A percentile compares a stretch with the other conserved stretches of the same genome.
Evolutionary conservation across 1,284 basidiomycete species (phyloP).

Genomic region (Lignosus rhinocerotis): DNA sequence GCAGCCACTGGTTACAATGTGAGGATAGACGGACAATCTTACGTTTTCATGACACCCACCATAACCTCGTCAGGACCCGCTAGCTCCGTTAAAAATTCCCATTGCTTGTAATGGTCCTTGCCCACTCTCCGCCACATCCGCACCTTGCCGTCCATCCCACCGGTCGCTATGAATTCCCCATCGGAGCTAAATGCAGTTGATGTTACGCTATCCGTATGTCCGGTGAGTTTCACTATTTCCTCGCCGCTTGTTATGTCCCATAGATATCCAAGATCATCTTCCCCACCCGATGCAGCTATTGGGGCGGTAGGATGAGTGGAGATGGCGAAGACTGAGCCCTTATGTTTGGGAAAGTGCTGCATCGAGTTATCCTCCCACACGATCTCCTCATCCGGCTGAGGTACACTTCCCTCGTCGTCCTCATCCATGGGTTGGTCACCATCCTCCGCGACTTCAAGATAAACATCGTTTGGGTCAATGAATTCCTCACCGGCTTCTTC

Average conservation of each 20-base stretch:
- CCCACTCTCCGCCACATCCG: conserved; percentile 87
- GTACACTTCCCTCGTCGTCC: conserved; percentile 47
- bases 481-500: conserved; percentile 43
- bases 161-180: conserved; percentile 91
- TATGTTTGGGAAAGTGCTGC: conserved; percentile 64
- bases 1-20: conserved; percentile 68
- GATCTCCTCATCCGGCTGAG: conserved; percentile 37
- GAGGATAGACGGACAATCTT: neutral
- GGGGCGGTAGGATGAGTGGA: conserved; percentile 85
- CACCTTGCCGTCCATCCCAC: conserved; percentile 96
- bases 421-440: conserved; percentile 78
- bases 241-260: conserved; percentile 89
- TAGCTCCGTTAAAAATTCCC: conserved; percentile 92
- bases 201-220: conserved; percentile 92
- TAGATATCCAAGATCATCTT: conserved; percentile 94
- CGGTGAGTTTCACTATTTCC: conserved; percentile 81
- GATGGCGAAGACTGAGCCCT: conserved; percentile 83
- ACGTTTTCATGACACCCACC: conserved; percentile 42
- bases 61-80: conserved; percentile 95
- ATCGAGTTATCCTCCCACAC: conserved; percentile 64
- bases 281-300: conserved; percentile 89
- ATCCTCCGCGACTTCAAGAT: conserved; percentile 65
- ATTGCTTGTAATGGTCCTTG: conserved; percentile 71
- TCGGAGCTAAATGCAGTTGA: conserved; percentile 81
- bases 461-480: conserved; percentile 62